Conservation (phyloP, 2,329 filamentous ascomycete genomes). For the Diaporthe sp. region DNA sequence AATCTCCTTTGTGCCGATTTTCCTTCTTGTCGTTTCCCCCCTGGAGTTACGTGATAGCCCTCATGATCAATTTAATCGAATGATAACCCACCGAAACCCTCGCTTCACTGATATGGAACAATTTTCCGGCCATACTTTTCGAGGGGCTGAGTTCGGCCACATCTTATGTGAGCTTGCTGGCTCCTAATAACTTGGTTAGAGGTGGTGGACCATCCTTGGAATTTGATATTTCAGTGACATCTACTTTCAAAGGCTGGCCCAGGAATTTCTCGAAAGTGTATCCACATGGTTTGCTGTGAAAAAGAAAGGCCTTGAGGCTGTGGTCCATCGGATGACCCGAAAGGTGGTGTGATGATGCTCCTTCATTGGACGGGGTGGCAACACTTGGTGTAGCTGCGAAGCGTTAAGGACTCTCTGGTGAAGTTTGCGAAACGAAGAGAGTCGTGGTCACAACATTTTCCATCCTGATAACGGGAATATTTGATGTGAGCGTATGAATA, state of each 20-base stretch:
- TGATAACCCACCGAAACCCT: no score
- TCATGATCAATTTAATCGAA: background rate
- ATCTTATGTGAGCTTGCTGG: background rate
- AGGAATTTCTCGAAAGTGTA: no score
- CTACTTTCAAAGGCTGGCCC: background rate
- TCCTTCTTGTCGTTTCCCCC: background rate
- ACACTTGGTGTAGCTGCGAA: background rate
- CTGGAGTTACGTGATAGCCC: background rate
- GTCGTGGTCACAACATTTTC: background rate
- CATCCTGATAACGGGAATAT: background rate
- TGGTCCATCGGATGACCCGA: background rate
- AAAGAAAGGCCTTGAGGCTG: background rate
- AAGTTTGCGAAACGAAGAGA: no score
- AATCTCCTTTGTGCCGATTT: background rate
- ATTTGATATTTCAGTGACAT: background rate
- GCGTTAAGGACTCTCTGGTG: background rate
- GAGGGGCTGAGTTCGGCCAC: background rate
- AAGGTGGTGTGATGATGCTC: background rate
- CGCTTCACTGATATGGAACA: background rate
- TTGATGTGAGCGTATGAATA: background rate
- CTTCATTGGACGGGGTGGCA: background rate
- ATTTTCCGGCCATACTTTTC: background rate
- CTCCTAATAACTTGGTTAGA: background rate
- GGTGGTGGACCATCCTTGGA: background rate
- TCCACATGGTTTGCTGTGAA: no score